These are phyloP conservation scores for Candida jianshihensis DNA, from an alignment of 805 yeast genomes.

Conservation along the genomic window DNA sequence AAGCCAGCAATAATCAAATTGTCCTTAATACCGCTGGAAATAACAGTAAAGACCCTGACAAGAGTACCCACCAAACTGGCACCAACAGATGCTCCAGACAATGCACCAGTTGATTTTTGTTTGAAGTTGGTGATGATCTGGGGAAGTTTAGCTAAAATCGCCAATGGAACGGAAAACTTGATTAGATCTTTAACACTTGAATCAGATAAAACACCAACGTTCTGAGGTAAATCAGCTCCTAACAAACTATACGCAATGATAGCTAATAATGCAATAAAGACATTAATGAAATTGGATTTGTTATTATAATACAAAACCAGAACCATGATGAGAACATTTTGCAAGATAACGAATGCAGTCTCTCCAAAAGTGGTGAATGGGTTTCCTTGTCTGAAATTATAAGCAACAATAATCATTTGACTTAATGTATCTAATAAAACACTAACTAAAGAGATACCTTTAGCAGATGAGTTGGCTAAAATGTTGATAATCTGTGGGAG, in stretches of 20 bases:
- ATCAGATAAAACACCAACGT: constrained; percentile 19
- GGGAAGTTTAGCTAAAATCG: constrained; percentile 31
- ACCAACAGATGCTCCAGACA: constrained; percentile 30
- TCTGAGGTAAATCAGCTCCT: constrained; percentile 9
- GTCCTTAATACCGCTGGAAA: constrained; percentile 29
- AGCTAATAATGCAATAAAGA: constrained; percentile 14
- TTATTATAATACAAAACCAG: constrained; percentile 22
- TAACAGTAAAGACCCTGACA: constrained; percentile 33
- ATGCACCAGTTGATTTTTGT: constrained; percentile 35
- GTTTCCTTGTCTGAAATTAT: constrained; percentile 28
- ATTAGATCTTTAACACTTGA: constrained; percentile 20
- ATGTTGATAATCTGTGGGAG: constrained; percentile 34
- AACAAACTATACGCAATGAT: constrained; percentile 15
- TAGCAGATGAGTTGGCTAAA: constrained; percentile 24
- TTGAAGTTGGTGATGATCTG: constrained; percentile 32
- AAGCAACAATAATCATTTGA: constrained; percentile 28
- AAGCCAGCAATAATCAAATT: constrained; percentile 26
- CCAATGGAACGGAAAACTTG: constrained; percentile 29
- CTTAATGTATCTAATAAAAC: constrained; percentile 28
- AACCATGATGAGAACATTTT: constrained; percentile 26
- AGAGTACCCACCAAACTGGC: constrained; percentile 30
- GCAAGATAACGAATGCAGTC: constrained; percentile 27
- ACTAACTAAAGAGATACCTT: constrained; percentile 28
- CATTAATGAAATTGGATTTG: constrained; percentile 11
- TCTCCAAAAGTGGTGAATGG: constrained; percentile 36